A percentile compares a stretch with the other conserved stretches of the same genome.
phyloP scores from a whole-genome alignment of 176 grass and related monocot species.

The Musa acuminata region DNA sequence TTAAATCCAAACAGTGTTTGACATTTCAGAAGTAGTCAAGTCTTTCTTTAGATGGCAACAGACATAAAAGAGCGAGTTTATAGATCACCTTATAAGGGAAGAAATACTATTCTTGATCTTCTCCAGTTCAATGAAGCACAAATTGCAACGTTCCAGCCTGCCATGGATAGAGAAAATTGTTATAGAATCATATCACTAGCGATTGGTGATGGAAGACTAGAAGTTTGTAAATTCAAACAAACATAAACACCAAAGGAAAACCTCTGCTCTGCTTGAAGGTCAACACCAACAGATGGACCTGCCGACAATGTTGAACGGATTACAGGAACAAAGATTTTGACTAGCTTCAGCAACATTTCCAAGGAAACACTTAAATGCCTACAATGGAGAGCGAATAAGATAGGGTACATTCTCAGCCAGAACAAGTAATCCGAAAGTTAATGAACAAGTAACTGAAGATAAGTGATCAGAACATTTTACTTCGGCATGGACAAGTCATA shows the following conservation, averaged over 20 bases:
- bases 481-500: too few relatives aligned
- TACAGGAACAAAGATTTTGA: slow-evolving; percentile 73
- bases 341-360: slow-evolving; percentile 77
- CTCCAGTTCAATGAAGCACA: slow-evolving; percentile 93
- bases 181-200: too few relatives aligned
- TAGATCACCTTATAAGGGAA: slow-evolving; percentile 38
- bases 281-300: slow-evolving; percentile 77
- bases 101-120: slow-evolving; percentile 74
- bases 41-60: background rate
- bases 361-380: slow-evolving; percentile 65
- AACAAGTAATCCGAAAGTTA: too few relatives aligned
- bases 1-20: background rate
- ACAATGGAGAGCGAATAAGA: background rate
- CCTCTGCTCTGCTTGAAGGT: slow-evolving; percentile 97
- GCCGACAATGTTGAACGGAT: slow-evolving; percentile 78
- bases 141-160: slow-evolving; percentile 89
- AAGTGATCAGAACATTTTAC: too few relatives aligned
- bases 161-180: slow-evolving; percentile 22
- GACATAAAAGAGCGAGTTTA: background rate
- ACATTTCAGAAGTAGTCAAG: background rate
- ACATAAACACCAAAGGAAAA: slow-evolving; percentile 14
- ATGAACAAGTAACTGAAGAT: too few relatives aligned
- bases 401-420: too few relatives aligned
- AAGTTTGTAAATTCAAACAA: background rate
- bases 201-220: background rate